phyloP scores from a whole-genome alignment of 2,329 filamentous ascomycete genomes.

The Clarireedia sp. region DNA sequence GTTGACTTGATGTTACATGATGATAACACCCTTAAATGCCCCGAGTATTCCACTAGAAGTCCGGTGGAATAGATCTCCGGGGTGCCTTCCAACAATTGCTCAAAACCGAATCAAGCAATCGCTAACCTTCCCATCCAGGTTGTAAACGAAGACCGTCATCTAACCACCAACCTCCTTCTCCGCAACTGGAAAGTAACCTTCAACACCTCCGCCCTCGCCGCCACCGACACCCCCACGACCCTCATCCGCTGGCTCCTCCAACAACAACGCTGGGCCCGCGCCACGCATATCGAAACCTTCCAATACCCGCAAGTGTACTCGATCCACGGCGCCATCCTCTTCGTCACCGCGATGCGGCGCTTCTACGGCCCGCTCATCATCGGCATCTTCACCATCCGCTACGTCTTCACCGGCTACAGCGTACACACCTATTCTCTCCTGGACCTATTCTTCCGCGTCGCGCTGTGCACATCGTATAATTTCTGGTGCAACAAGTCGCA shows the following conservation, averaged over 20 bases:
- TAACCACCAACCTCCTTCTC: slow-evolving; percentile 31
- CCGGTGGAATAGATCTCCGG: not conserved
- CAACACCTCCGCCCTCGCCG: slow-evolving; percentile 29
- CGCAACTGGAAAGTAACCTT: slow-evolving; percentile 31
- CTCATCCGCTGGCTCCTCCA: slow-evolving; percentile 31
- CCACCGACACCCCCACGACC: slow-evolving; percentile 32
- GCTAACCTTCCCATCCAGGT: slow-evolving; percentile 12
- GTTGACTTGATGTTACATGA: too few relatives aligned
- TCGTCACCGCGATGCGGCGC: slow-evolving; percentile 30
- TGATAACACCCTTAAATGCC: too few relatives aligned
- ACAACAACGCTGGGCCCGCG: slow-evolving; percentile 31
- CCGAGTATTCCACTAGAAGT: not conserved
- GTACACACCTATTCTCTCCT: slow-evolving; percentile 25
- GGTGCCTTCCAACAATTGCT: too few relatives aligned
- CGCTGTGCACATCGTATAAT: slow-evolving; percentile 28
- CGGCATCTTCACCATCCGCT: slow-evolving; percentile 26
- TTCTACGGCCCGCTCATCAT: slow-evolving; percentile 27
- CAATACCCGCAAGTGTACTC: slow-evolving; percentile 31
- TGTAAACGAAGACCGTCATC: slow-evolving; percentile 33
- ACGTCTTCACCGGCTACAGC: slow-evolving; percentile 26
- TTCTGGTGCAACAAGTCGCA: slow-evolving; percentile 26
- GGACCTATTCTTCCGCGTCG: slow-evolving; percentile 27
- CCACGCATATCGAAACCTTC: slow-evolving; percentile 32
- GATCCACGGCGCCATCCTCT: slow-evolving; percentile 30
- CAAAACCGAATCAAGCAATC: not conserved